phyloP scores from a whole-genome alignment of 805 yeast genomes.

The Spathaspora passalidarum region DNA sequence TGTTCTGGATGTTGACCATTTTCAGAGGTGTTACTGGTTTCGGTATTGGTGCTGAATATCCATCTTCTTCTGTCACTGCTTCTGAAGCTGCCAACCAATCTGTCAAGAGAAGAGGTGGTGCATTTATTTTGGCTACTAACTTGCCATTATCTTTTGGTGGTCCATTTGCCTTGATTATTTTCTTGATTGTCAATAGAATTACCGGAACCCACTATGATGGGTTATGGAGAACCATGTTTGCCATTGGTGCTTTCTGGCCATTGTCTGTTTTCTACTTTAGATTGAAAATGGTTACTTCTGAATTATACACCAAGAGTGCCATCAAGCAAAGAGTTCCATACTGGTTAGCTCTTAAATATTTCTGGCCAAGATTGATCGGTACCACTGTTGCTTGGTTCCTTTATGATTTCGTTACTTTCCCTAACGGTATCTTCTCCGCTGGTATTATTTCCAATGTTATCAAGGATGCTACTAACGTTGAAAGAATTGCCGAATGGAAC shows the following conservation, averaged over 20 bases:
- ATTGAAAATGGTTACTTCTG: conserved; percentile 64
- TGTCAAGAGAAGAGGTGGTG: conserved; percentile 60
- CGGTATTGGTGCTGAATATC: conserved; percentile 78
- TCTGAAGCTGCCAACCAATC: conserved; percentile 74
- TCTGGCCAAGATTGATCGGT: conserved; percentile 68
- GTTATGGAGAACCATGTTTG: conserved; percentile 70
- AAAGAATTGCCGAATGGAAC: conserved; percentile 69
- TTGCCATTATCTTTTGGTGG: conserved; percentile 75
- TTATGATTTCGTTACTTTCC: conserved; percentile 78
- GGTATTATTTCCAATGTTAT: conserved; percentile 54
- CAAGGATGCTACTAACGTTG: conserved; percentile 36
- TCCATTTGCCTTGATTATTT: conserved; percentile 68
- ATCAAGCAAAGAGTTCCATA: conserved; percentile 54
- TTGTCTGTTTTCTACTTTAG: conserved; percentile 69
- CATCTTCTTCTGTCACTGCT: conserved; percentile 65
- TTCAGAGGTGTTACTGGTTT: conserved; percentile 73
- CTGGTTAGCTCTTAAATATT: conserved; percentile 56
- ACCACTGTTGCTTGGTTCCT: conserved; percentile 77
- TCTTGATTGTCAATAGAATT: conserved; percentile 64
- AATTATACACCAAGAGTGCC: conserved; percentile 60
- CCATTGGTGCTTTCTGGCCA: conserved; percentile 67
- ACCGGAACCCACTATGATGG: conserved; percentile 47
- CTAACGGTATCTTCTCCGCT: conserved; percentile 69
- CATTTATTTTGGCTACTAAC: conserved; percentile 65
- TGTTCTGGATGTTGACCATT: conserved; percentile 78